Conservation (phyloP, 768 basidiomycete genomes). For the Mycena pura region DNA sequence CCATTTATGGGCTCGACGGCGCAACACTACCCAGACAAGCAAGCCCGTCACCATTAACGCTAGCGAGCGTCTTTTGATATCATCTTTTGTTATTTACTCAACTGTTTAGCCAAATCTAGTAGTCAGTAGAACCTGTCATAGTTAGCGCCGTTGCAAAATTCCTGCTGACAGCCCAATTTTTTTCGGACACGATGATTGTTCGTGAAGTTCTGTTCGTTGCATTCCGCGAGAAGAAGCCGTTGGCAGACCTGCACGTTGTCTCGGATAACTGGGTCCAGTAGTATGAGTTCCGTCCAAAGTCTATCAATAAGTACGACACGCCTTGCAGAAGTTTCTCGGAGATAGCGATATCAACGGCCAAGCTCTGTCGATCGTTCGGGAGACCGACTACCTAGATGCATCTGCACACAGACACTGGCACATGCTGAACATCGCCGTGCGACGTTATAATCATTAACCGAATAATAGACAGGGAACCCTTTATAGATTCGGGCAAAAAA, state of each 20-base stretch:
- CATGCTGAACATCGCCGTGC: slow-evolving; percentile 21
- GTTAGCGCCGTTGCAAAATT: too few species aligned
- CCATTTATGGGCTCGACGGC: slow-evolving; percentile 27
- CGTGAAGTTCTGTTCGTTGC: slow-evolving; percentile 17
- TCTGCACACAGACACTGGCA: slow-evolving; percentile 19
- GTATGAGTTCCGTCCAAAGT: too few species aligned
- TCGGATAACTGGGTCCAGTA: slow-evolving; percentile 9
- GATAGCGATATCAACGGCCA: slow-evolving; percentile 23
- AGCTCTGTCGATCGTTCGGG: slow-evolving; percentile 20
- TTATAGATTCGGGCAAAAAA: too few species aligned
- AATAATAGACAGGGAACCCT: too few species aligned
- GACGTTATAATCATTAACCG: slow-evolving; percentile 24
- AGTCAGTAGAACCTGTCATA: slow-evolving; percentile 4
- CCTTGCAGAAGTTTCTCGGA: slow-evolving; percentile 25
- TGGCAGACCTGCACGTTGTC: slow-evolving; percentile 19
- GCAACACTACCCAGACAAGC: slow-evolving; percentile 21
- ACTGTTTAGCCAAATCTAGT: slow-evolving; percentile 16
- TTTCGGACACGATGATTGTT: slow-evolving; percentile 18
- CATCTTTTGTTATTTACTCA: background rate
- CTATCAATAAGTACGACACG: too few species aligned
- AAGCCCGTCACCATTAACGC: slow-evolving; percentile 28
- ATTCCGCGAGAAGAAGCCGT: slow-evolving; percentile 19
- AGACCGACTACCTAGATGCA: slow-evolving; percentile 20
- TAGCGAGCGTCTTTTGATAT: slow-evolving; percentile 7
- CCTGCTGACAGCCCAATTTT: background rate